Evolutionary conservation across 768 basidiomycete genomes (phyloP).

Genomic region (Hygrophorus pudorinus): DNA sequence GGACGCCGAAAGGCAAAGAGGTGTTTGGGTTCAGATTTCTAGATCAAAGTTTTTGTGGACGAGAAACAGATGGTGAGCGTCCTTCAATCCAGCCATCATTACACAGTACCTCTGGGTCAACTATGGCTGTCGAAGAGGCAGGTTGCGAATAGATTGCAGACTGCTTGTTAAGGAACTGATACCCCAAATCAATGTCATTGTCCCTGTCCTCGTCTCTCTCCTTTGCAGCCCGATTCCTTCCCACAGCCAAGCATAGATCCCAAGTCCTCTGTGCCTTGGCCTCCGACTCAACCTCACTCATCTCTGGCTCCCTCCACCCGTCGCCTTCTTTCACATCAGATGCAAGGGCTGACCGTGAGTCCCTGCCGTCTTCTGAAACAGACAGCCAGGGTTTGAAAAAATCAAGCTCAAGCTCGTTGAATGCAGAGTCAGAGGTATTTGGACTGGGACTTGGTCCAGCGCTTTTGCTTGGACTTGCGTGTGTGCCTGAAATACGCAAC

Average conservation of each 20-base stretch:
- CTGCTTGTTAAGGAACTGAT: not conserved
- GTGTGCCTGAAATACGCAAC: no score
- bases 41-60: not conserved
- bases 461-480: constrained; percentile 9
- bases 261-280: constrained; percentile 30
- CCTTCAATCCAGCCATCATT: constrained; percentile 7
- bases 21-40: not conserved
- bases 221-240: constrained; percentile 16
- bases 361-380: constrained; percentile 31
- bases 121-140: not conserved
- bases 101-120: not conserved
- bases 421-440: constrained; percentile 22
- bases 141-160: not conserved
- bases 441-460: constrained; percentile 19
- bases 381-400: constrained; percentile 24
- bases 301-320: constrained; percentile 31
- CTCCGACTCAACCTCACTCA: constrained; percentile 15
- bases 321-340: constrained; percentile 31
- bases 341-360: constrained; percentile 20
- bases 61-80: not conserved
- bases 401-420: constrained; percentile 16
- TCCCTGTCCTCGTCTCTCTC: constrained; percentile 6
- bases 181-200: not conserved
- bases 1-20: not conserved
- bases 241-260: constrained; percentile 33